Percentiles rank a stretch among this genome's conserved stretches.
Conservation (phyloP, 1,139 yeast genomes). For the Pichia sp. region DNA sequence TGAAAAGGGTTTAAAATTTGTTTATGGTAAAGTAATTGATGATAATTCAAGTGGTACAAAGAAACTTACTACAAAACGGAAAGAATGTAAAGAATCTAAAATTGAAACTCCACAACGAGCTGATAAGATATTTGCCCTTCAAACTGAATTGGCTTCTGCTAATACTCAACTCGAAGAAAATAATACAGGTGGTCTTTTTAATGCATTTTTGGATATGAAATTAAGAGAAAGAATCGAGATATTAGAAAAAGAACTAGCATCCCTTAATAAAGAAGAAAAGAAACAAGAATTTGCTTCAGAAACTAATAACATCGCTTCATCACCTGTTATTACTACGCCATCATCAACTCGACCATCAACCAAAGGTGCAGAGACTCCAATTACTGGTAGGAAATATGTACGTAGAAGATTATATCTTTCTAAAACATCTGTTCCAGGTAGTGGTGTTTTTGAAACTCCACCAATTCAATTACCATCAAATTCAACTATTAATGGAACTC, state of each 20-base stretch:
- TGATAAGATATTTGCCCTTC: neutral
- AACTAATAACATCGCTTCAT: too few species aligned
- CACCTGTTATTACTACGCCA: neutral
- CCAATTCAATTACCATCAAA: conserved; percentile 11
- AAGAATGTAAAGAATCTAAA: neutral
- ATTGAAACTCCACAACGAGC: neutral
- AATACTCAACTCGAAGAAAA: conserved; percentile 9
- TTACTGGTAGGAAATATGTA: conserved; percentile 6
- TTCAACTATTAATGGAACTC: neutral
- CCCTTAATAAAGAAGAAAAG: neutral
- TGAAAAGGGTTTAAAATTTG: conserved; percentile 12
- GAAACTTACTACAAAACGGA: conserved; percentile 3
- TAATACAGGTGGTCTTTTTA: conserved; percentile 8
- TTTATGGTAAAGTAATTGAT: conserved; percentile 8
- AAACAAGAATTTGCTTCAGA: too few species aligned
- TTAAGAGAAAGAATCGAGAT: conserved; percentile 12
- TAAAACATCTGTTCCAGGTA: conserved; percentile 14
- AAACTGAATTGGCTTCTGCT: conserved; percentile 1
- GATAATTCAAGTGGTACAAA: conserved; percentile 4
- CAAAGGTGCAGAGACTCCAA: neutral
- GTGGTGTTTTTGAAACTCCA: conserved; percentile 16
- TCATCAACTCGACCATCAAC: conserved; percentile 5
- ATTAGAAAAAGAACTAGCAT: conserved; percentile 5
- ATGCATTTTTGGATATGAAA: conserved; percentile 15
- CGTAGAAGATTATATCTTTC: conserved; percentile 13